Evolutionary conservation across 2,329 filamentous ascomycete species (phyloP).

Genomic region (Ascochyta pisi): DNA sequence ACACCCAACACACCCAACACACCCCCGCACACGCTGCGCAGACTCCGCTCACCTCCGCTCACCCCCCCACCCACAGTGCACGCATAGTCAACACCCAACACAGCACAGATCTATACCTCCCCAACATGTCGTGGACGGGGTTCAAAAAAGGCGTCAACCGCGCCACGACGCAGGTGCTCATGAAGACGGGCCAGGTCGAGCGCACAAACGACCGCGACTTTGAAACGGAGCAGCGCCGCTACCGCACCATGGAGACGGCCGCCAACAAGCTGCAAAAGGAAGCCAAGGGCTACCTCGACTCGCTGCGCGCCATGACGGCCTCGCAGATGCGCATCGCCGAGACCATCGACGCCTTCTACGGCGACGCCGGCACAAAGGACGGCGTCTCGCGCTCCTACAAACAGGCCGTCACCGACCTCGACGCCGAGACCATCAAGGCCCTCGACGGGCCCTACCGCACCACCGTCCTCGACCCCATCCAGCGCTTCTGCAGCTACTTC

Average conservation of each 20-base stretch:
- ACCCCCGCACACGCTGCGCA: no score
- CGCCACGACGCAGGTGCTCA: slow-evolving; percentile 99
- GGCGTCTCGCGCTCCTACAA: slow-evolving; percentile 97
- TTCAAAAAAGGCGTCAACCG: slow-evolving; percentile 98
- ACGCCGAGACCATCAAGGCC: slow-evolving; percentile 98
- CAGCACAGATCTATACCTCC: no score
- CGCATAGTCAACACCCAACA: no score
- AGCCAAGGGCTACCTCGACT: slow-evolving; percentile 97
- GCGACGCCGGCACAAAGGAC: slow-evolving; percentile 91
- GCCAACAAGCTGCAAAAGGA: slow-evolving; percentile 93
- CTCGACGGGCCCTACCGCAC: slow-evolving; percentile 94
- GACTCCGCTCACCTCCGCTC: no score
- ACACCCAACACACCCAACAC: no score
- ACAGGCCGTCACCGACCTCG: slow-evolving; percentile 95
- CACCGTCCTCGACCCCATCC: slow-evolving; percentile 94
- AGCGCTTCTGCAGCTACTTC: slow-evolving; percentile 96
- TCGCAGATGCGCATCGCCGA: slow-evolving; percentile 99
- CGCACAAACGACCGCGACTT: slow-evolving; percentile 99
- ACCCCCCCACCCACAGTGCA: no score
- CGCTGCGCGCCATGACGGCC: slow-evolving; percentile 96
- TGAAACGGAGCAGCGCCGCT: slow-evolving; percentile 95
- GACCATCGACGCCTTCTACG: slow-evolving; percentile 99
- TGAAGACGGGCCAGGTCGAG: slow-evolving; percentile 99
- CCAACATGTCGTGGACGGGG: slow-evolving; percentile 66
- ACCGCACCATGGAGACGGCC: slow-evolving; percentile 96